Base-by-base conservation (phyloP, 768 basidiomycete species). In the Russula foetens region DNA sequence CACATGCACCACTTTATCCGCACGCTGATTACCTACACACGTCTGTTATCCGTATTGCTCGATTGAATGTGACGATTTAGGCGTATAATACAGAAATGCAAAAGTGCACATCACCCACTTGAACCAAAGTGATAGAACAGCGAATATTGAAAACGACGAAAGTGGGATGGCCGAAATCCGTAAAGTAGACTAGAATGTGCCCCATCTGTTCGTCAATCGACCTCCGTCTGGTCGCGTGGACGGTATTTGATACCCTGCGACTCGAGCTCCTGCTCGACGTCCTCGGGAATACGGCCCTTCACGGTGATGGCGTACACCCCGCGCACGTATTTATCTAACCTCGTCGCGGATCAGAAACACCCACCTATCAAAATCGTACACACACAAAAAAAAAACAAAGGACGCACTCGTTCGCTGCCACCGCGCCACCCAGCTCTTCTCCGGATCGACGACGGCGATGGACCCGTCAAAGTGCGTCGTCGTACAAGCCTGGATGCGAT, bases 301-400 rank as follows among this genome's bases (percentile, higher is more conserved):
- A 94, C 90, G 11, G 92, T 85, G 19, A 89, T 91, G 15, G 96
- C 96, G 71, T 99, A 99, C 76, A 98, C 84, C 0, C 96, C 96
- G 4, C 88, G 81, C 14, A 84, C 86, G 68, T 92, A 91, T 74
- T 94, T 94, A 64, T 91, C 96, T 97, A 62, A 21, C 24, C 29
- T 21, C 53, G n/a, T n/a, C n/a, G n/a, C n/a, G n/a, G n/a, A n/a
- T n/a, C n/a, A n/a, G n/a, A n/a, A n/a, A n/a, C n/a, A n/a, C n/a
- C n/a, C 35, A 11, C 35, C 4, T 11, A 11, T 11, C 4, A 35
- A 6, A 35, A 35, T 2, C 4, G 14, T 11, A 53, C 31, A 26
- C 46, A 53, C 28, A 62, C 24, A 24, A 31, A 21, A n/a, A 11
- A 15, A 23, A 21, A 48, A 56, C 31, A 44, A 56, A 12, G 15